Conservation (phyloP, 345 rosid genomes). For the Excoecaria agallocha region DNA sequence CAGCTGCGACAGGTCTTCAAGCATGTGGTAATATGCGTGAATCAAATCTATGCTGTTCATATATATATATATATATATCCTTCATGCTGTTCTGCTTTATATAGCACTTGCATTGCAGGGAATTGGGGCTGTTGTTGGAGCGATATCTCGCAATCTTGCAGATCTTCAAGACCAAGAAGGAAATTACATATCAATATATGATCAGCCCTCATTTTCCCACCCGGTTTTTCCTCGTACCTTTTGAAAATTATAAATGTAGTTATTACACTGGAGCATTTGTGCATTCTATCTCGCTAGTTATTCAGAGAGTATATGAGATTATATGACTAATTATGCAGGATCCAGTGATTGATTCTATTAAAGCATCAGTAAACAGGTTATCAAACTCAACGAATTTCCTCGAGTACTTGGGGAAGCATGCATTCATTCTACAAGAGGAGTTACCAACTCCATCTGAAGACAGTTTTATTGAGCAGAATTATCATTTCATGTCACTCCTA, state of each 20-base stretch:
- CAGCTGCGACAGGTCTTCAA: constrained; percentile 97
- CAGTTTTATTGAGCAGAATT: constrained; percentile 55
- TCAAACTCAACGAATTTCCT: constrained; percentile 74
- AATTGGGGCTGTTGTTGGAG: constrained; percentile 96
- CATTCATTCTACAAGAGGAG: constrained; percentile 88
- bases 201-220: constrained; percentile 72
- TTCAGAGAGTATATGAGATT: background rate
- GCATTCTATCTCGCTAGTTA: background rate
- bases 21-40: constrained; percentile 70
- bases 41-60: constrained; percentile 11
- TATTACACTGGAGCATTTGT: background rate
- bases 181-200: constrained; percentile 86
- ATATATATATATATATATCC: background rate
- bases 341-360: constrained; percentile 71
- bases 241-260: constrained; percentile 12
- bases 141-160: constrained; percentile 89
- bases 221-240: constrained; percentile 47
- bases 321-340: constrained; percentile 44
- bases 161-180: constrained; percentile 89
- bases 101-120: constrained; percentile 47
- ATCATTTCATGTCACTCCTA: constrained; percentile 82
- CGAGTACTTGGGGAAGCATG: constrained; percentile 85
- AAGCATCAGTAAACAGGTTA: constrained; percentile 80
- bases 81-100: background rate
- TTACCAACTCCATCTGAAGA: constrained; percentile 71